Conservation (phyloP, 495 filamentous ascomycete genomes). For the Recurvomyces mirabilis region DNA sequence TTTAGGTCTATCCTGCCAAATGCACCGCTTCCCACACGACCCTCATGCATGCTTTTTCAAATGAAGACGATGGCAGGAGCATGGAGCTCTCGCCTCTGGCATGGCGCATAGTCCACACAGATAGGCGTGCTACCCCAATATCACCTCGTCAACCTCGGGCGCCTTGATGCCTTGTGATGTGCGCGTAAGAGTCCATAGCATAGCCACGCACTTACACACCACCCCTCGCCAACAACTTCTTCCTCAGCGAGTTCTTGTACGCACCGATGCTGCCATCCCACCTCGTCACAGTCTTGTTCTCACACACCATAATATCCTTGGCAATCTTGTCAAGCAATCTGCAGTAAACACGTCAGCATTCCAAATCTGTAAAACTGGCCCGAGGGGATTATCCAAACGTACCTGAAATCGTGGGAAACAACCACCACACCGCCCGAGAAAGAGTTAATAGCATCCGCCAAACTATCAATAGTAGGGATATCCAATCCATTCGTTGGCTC, state of each 20-base stretch:
- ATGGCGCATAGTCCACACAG: too few relatives aligned
- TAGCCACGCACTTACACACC: constrained; percentile 40
- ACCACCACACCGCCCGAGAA: constrained; percentile 95
- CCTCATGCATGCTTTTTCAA: too few relatives aligned
- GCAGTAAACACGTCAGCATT: neutral
- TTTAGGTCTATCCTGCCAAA: constrained; percentile 14
- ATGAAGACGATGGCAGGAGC: too few relatives aligned
- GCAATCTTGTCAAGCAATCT: constrained; percentile 98
- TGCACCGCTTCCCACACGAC: constrained; percentile 5
- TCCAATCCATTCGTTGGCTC: constrained; percentile 99
- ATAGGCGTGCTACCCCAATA: too few relatives aligned
- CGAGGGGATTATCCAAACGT: constrained; percentile 28
- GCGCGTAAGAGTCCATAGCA: too few relatives aligned
- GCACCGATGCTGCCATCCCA: constrained; percentile 85
- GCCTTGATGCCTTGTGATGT: too few relatives aligned
- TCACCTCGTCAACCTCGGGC: too few relatives aligned
- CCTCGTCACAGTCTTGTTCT: constrained; percentile 77
- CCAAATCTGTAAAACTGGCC: neutral
- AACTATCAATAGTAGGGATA: constrained; percentile 95
- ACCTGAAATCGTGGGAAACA: constrained; percentile 97
- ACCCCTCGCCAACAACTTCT: constrained; percentile 78
- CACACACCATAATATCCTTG: constrained; percentile 98
- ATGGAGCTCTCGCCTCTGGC: too few relatives aligned
- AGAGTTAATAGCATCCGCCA: constrained; percentile 95
- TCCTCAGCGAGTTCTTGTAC: constrained; percentile 97